A percentile compares a stretch with the other conserved stretches of the same genome.
phyloP scores from a whole-genome alignment of 2,329 filamentous ascomycete genomes.

The Zasmidium citrigriseum region DNA sequence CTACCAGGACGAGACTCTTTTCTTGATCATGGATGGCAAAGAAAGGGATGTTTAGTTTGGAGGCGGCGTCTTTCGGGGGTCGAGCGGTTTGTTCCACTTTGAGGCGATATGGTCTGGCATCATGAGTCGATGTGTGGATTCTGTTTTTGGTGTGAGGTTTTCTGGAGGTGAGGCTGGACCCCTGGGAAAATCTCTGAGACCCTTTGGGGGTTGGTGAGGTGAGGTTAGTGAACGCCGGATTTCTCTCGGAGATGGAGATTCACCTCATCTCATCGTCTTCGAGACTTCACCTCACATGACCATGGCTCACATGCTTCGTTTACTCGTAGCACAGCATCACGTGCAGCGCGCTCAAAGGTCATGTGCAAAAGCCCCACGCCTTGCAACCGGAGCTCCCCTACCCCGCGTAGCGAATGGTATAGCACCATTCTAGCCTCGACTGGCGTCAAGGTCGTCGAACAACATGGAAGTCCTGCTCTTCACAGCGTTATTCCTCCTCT shows the following conservation, averaged over 20 bases:
- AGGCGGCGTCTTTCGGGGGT: not conserved
- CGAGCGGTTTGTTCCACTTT: not conserved
- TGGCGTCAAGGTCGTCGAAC: not conserved
- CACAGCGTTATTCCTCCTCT: conserved; percentile 14
- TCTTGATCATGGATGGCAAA: too few species aligned
- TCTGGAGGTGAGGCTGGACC: not conserved
- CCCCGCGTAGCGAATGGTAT: not conserved
- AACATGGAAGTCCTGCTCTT: conserved; percentile 21
- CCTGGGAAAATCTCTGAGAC: not conserved
- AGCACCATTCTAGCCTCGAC: not conserved
- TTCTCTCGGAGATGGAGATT: not conserved
- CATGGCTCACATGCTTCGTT: not conserved
- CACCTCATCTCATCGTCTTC: not conserved
- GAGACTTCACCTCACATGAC: not conserved
- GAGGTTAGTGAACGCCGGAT: not conserved
- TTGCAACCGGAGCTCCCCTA: not conserved
- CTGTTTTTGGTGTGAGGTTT: not conserved
- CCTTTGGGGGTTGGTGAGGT: not conserved
- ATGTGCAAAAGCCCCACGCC: not conserved
- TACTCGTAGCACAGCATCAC: not conserved
- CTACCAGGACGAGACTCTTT: not conserved
- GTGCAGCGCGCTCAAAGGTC: not conserved
- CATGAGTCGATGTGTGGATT: not conserved
- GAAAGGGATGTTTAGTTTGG: not conserved
- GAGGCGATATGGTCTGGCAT: not conserved